phyloP scores from a whole-genome alignment of 495 filamentous ascomycete species.

The Friedmanniomyces endolithicus region DNA sequence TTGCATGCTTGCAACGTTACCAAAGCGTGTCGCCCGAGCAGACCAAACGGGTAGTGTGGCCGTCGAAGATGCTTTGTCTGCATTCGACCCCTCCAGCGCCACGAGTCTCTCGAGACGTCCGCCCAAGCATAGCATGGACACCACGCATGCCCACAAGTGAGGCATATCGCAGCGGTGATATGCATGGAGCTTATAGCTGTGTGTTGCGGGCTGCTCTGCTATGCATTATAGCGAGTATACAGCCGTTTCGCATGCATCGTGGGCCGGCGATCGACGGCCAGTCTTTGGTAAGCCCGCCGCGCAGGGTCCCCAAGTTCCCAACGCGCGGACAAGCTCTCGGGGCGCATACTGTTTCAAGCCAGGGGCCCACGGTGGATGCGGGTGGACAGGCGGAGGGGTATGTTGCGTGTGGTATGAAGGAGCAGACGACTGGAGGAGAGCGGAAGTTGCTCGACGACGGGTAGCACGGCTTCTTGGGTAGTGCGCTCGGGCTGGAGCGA shows the following conservation, averaged over 20 bases:
- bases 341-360: constrained; percentile 6
- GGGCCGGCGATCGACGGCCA: constrained; percentile 3
- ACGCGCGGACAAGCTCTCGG: too few relatives aligned
- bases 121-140: too few relatives aligned
- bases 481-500: not conserved
- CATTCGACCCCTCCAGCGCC: too few relatives aligned
- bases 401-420: not conserved
- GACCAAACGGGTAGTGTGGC: not conserved
- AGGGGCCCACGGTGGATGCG: not conserved
- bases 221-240: not conserved
- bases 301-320: too few relatives aligned
- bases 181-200: not conserved
- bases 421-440: constrained; percentile 3
- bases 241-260: not conserved
- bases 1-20: not conserved
- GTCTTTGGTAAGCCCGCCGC: not conserved
- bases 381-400: not conserved
- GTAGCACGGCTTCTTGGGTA: not conserved
- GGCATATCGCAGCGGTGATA: not conserved
- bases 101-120: too few relatives aligned
- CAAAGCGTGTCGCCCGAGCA: not conserved
- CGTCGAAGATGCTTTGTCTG: not conserved
- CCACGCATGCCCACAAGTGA: too few relatives aligned
- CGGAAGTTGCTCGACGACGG: not conserved
- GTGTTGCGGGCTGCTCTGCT: too few relatives aligned